These are phyloP conservation scores for Pseudognaphalium luteoalbum DNA, from an alignment of 129 eudicot species.

Conservation along the genomic window DNA sequence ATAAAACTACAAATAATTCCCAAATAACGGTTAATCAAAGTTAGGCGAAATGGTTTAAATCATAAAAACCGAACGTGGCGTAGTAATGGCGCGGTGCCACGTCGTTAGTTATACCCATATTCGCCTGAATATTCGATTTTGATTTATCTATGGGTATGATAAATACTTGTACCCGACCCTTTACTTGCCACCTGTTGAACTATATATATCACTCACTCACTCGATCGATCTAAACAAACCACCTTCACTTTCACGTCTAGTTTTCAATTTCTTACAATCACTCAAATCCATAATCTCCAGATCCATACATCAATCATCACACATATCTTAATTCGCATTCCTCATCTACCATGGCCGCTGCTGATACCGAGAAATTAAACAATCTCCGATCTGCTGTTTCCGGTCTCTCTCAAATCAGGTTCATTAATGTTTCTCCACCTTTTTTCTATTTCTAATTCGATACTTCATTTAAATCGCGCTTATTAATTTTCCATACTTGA, in stretches of 20 bases:
- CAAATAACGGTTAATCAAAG: background rate
- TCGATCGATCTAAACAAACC: constrained; percentile 13
- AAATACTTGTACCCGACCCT: constrained; percentile 15
- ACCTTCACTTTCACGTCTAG: constrained; percentile 20
- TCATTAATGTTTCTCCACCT: background rate
- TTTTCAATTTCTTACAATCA: background rate
- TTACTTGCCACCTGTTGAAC: constrained; percentile 26
- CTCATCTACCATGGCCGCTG: constrained; percentile 48
- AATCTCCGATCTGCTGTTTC: constrained; percentile 74
- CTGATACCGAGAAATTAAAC: constrained; percentile 75
- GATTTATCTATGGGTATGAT: constrained; percentile 29
- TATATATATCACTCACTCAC: constrained; percentile 17
- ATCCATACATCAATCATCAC: constrained; percentile 13
- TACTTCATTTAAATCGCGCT: background rate
- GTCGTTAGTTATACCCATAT: constrained; percentile 27
- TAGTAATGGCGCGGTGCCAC: background rate
- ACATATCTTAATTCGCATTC: background rate
- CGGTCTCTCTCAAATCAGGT: constrained; percentile 83
- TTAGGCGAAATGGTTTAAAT: background rate
- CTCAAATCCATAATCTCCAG: constrained; percentile 18
- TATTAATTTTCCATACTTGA: background rate
- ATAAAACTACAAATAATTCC: background rate
- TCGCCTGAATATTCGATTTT: constrained; percentile 54
- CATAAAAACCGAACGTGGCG: background rate
- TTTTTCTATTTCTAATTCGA: background rate